Evolutionary conservation across 768 basidiomycete species (phyloP).

Genomic region (Cantharellus anzutake): DNA sequence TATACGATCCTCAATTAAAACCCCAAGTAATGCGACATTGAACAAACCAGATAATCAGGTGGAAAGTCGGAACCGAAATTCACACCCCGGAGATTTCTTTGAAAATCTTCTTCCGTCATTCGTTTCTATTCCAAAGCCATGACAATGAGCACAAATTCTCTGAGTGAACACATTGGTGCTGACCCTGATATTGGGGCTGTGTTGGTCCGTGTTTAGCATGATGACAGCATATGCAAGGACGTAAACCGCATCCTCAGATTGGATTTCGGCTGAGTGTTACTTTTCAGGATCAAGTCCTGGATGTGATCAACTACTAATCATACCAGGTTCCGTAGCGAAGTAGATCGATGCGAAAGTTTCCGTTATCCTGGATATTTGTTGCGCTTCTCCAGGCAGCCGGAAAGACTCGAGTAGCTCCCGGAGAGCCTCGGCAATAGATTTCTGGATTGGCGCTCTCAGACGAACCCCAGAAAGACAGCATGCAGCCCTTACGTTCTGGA

Average conservation of each 20-base stretch:
- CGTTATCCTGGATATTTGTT: conserved; percentile 85
- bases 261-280: conserved; percentile 50
- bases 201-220: conserved; percentile 93
- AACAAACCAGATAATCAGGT: conserved; percentile 58
- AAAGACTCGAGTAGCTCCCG: conserved; percentile 86
- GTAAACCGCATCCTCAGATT: conserved; percentile 81
- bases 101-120: conserved; percentile 92
- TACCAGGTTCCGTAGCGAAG: conserved; percentile 69
- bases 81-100: conserved; percentile 77
- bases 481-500: conserved; percentile 44
- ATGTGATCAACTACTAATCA: background rate
- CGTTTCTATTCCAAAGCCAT: conserved; percentile 43
- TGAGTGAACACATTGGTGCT: conserved; percentile 13
- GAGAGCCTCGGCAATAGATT: conserved; percentile 90
- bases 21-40: background rate
- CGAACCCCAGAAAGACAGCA: background rate
- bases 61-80: conserved; percentile 76
- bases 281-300: background rate
- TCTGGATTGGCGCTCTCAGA: conserved; percentile 26
- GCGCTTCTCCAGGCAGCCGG: conserved; percentile 84
- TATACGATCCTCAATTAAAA: conserved; percentile 15
- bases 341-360: conserved; percentile 88
- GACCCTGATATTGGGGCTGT: conserved; percentile 84
- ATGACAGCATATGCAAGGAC: conserved; percentile 91
- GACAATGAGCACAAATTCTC: background rate